Evolutionary conservation across 2,329 filamentous ascomycete species (phyloP).

Genomic region (Karstenula rhodostoma): DNA sequence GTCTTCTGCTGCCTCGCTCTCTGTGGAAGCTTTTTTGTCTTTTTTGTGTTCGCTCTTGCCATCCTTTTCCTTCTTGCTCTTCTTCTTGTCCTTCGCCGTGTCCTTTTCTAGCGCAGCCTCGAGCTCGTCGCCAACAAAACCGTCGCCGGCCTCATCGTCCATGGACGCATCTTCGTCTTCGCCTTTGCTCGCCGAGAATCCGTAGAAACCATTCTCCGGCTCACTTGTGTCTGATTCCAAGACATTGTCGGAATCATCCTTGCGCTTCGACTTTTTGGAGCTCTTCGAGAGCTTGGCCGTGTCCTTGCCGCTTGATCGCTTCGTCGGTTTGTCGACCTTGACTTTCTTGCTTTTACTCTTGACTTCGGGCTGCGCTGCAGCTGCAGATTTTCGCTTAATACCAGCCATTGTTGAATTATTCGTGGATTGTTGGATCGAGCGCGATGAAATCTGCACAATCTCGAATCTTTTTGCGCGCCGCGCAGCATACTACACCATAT

Average conservation of each 20-base stretch:
- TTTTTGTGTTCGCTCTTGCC: conserved; percentile 9
- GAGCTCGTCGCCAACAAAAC: conserved; percentile 21
- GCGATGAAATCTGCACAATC: conserved; percentile 25
- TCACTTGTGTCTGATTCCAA: conserved; percentile 49
- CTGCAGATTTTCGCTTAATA: conserved; percentile 44
- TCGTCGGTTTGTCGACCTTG: conserved; percentile 45
- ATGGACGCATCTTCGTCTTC: conserved; percentile 30
- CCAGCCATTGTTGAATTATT: conserved; percentile 37
- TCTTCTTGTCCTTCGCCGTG: conserved; percentile 27
- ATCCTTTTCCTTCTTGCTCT: conserved; percentile 23
- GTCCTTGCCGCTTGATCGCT: conserved; percentile 34
- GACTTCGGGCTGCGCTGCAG: conserved; percentile 25
- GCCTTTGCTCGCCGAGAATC: conserved; percentile 31
- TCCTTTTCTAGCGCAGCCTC: conserved; percentile 14
- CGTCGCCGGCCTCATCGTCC: conserved; percentile 22
- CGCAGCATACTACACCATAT: conserved; percentile 13
- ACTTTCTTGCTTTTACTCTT: conserved; percentile 49
- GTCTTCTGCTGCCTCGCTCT: conserved; percentile 24
- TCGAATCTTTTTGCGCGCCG: conserved; percentile 36
- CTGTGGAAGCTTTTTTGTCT: conserved; percentile 38
- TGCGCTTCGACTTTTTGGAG: conserved; percentile 37
- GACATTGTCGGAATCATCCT: conserved; percentile 39
- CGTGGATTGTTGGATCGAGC: conserved; percentile 12
- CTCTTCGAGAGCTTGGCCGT: conserved; percentile 37
- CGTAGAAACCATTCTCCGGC: conserved; percentile 46